Percentiles rank a stretch among this genome's conserved stretches.
phyloP scores from a whole-genome alignment of 1,284 basidiomycete genomes.

The Heterobasidion irregulare region DNA sequence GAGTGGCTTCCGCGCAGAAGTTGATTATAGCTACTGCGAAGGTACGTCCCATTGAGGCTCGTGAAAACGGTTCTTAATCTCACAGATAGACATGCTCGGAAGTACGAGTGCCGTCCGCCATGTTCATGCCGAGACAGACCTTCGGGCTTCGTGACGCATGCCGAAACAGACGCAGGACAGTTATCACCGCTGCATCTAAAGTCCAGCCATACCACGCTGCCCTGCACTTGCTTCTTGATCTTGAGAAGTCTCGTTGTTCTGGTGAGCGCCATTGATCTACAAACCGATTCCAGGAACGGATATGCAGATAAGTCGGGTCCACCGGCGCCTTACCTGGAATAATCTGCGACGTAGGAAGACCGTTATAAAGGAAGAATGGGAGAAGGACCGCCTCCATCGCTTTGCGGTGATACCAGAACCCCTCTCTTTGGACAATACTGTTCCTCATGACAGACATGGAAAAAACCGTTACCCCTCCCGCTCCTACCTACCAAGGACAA shows the following conservation, averaged over 20 bases:
- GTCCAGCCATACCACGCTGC: slow-evolving; percentile 56
- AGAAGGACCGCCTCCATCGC: slow-evolving; percentile 4
- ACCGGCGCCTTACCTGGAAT: slow-evolving; percentile 33
- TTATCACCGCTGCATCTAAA: slow-evolving; percentile 34
- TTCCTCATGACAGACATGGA: not conserved
- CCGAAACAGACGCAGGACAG: slow-evolving; percentile 25
- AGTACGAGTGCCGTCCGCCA: slow-evolving; percentile 39
- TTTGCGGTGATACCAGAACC: not conserved
- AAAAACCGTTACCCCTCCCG: not conserved
- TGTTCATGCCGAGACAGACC: slow-evolving; percentile 32
- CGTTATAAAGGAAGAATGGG: slow-evolving; percentile 12
- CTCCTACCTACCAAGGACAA: not conserved
- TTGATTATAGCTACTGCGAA: slow-evolving; percentile 53
- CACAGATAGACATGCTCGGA: slow-evolving; percentile 28
- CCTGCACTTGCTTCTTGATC: slow-evolving; percentile 32
- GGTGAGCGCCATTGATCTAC: slow-evolving; percentile 19
- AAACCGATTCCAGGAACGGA: slow-evolving; percentile 26
- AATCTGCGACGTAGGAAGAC: slow-evolving; percentile 7
- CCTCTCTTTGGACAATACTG: not conserved
- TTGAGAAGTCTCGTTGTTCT: slow-evolving; percentile 42
- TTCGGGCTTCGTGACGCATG: slow-evolving; percentile 45
- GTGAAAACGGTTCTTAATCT: slow-evolving; percentile 5
- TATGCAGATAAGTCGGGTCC: slow-evolving; percentile 44
- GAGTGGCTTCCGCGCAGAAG: slow-evolving; percentile 51
- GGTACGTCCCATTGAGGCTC: slow-evolving; percentile 22